These are phyloP conservation scores for Plasmodium reichenowi DNA, from an alignment of 169 alveolate species.

Conservation along the genomic window DNA sequence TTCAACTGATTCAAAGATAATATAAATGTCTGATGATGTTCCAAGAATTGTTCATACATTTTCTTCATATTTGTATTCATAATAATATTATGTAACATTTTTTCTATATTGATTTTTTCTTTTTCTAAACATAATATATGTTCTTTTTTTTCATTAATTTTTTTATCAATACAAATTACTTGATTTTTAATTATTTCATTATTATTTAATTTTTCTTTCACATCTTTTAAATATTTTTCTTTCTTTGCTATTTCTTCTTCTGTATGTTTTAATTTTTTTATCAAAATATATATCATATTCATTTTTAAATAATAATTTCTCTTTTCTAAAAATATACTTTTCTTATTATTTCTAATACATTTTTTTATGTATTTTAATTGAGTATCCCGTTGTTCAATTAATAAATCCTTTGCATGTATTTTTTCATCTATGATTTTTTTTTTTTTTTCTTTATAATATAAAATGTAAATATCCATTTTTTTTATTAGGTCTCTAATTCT, in stretches of 20 bases:
- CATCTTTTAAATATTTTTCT: slow-evolving; percentile 2
- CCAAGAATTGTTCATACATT: slow-evolving; percentile 41
- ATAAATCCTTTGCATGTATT: background rate
- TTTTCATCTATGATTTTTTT: background rate
- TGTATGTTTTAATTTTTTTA: background rate
- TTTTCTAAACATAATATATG: slow-evolving; percentile 53
- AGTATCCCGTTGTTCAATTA: slow-evolving; percentile 2
- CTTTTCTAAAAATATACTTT: slow-evolving; percentile 18
- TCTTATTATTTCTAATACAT: slow-evolving; percentile 13
- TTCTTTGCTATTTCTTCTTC: slow-evolving; percentile 5
- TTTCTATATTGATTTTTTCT: slow-evolving; percentile 62
- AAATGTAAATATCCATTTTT: slow-evolving; percentile 15
- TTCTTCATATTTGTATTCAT: slow-evolving; percentile 52
- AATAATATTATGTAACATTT: slow-evolving; percentile 50
- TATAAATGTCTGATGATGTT: slow-evolving; percentile 20
- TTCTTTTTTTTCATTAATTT: slow-evolving; percentile 39
- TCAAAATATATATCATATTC: slow-evolving; percentile 7
- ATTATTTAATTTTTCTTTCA: slow-evolving; percentile 16
- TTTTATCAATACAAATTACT: slow-evolving; percentile 24
- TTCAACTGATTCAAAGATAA: slow-evolving; percentile 6
- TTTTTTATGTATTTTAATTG: slow-evolving; percentile 8
- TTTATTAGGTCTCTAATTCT: slow-evolving; percentile 24
- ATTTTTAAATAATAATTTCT: slow-evolving; percentile 16
- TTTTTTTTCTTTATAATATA: slow-evolving; percentile 5
- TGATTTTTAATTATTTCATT: slow-evolving; percentile 51